phyloP scores from a whole-genome alignment of 2,329 filamentous ascomycete species.

The Calonectria montana region DNA sequence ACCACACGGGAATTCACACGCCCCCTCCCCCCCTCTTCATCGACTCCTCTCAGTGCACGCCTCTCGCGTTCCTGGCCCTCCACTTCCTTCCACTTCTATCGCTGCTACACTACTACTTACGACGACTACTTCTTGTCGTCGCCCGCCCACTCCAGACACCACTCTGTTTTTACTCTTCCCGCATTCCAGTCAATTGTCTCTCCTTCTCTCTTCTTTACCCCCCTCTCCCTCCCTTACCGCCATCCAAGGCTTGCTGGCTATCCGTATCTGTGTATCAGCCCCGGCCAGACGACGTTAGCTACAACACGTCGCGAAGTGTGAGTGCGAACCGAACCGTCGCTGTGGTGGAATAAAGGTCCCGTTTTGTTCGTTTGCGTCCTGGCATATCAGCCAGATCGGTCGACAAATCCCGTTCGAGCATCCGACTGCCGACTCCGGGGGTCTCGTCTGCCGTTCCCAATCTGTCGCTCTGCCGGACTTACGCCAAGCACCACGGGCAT shows the following conservation, averaged over 20 bases:
- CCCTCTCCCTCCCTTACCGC: background rate
- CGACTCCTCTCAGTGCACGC: slow-evolving; percentile 10
- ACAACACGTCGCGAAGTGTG: slow-evolving; percentile 5
- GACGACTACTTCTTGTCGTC: slow-evolving; percentile 82
- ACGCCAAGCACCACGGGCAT: background rate
- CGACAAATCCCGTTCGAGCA: slow-evolving; percentile 13
- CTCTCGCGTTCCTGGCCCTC: slow-evolving; percentile 7
- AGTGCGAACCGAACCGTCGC: slow-evolving; percentile 9
- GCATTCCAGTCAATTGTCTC: slow-evolving; percentile 24
- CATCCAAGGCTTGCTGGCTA: slow-evolving; percentile 4
- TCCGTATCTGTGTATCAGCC: background rate
- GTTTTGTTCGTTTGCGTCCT: slow-evolving; percentile 21
- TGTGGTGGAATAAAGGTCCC: slow-evolving; percentile 6
- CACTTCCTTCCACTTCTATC: slow-evolving; percentile 88
- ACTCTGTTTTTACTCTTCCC: slow-evolving; percentile 20
- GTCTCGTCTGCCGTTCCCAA: slow-evolving; percentile 16
- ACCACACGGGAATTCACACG: slow-evolving; percentile 10
- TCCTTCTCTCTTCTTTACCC: background rate
- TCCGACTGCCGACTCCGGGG: slow-evolving; percentile 17
- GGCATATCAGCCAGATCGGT: slow-evolving; percentile 6
- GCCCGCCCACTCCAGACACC: slow-evolving; percentile 67
- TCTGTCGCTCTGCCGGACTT: slow-evolving; percentile 7
- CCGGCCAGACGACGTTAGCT: slow-evolving; percentile 2
- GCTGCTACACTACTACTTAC: slow-evolving; percentile 67
- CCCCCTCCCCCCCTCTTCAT: slow-evolving; percentile 10